These are phyloP conservation scores for Globisporangium sylvaticum DNA, from an alignment of 352 stramenopile genomes.

Conservation along the genomic window DNA sequence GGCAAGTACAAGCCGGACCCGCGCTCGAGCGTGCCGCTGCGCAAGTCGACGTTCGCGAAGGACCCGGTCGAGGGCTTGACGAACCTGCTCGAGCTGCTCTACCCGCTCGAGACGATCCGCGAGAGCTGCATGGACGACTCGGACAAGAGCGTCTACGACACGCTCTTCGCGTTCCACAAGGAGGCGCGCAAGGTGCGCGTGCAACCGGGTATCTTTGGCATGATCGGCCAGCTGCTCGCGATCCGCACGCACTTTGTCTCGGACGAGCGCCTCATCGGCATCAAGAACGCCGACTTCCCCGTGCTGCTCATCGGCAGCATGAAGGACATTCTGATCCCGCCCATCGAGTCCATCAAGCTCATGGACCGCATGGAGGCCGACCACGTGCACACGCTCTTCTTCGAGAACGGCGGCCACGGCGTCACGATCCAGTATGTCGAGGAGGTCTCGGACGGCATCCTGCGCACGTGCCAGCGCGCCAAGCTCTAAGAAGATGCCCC, in stretches of 20 bases:
- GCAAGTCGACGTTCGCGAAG: conserved; percentile 37
- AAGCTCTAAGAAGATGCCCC: not conserved
- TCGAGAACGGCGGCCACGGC: conserved; percentile 21
- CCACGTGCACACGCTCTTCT: conserved; percentile 22
- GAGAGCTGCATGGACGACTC: conserved; percentile 25
- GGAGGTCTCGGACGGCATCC: conserved; percentile 17
- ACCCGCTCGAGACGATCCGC: conserved; percentile 33
- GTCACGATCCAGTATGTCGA: conserved; percentile 28
- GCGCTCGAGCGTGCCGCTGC: conserved; percentile 23
- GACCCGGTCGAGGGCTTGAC: conserved; percentile 36
- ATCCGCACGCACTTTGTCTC: conserved; percentile 46
- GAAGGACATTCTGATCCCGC: conserved; percentile 44
- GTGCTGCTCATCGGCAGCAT: conserved; percentile 45
- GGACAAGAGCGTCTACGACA: not conserved
- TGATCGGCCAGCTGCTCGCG: conserved; percentile 20
- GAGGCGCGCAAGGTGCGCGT: conserved; percentile 17
- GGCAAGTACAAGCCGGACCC: conserved; percentile 36
- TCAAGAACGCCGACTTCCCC: conserved; percentile 38
- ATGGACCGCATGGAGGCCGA: conserved; percentile 16
- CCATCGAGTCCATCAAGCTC: conserved; percentile 7
- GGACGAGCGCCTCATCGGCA: conserved; percentile 34
- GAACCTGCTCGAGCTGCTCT: conserved; percentile 49
- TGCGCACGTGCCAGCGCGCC: not conserved
- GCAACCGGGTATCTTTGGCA: not conserved
- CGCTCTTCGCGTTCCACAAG: conserved; percentile 37